These are phyloP conservation scores for Xanthoparmelia taractica DNA, from an alignment of 495 filamentous ascomycete species.

Conservation along the genomic window DNA sequence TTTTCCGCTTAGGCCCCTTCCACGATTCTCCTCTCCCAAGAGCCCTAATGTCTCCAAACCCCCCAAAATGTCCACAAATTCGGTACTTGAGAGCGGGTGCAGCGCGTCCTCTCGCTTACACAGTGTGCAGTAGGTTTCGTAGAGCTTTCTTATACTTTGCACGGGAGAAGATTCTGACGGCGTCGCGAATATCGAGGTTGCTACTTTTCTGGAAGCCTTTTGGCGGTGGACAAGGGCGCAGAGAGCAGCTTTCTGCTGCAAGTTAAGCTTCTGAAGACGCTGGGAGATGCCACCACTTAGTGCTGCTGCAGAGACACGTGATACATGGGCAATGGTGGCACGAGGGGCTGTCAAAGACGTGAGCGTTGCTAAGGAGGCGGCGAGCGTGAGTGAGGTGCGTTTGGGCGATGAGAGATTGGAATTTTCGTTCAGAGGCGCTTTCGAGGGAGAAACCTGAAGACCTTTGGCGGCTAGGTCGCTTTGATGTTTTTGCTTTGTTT, in stretches of 20 bases:
- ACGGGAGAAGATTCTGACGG: conserved; percentile 51
- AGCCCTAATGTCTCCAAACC: conserved; percentile 79
- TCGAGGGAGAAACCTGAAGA: conserved; percentile 41
- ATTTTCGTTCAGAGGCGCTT: conserved; percentile 57
- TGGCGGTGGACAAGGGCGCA: conserved; percentile 81
- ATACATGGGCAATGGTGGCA: conserved; percentile 82
- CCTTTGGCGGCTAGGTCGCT: conserved; percentile 28
- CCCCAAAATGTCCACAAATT: conserved; percentile 90
- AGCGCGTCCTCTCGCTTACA: conserved; percentile 79
- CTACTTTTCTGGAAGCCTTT: conserved; percentile 40
- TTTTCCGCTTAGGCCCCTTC: conserved; percentile 51
- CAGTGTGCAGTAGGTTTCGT: conserved; percentile 65
- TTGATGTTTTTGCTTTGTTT: conserved; percentile 50
- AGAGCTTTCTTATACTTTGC: conserved; percentile 71
- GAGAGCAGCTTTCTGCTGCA: conserved; percentile 93
- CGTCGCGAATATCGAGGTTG: conserved; percentile 41
- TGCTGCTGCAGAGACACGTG: conserved; percentile 74
- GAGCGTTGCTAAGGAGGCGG: conserved; percentile 50
- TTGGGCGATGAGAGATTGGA: conserved; percentile 58
- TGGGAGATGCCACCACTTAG: conserved; percentile 80
- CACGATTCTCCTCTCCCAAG: conserved; percentile 67
- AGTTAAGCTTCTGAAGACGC: conserved; percentile 75
- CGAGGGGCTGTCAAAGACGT: conserved; percentile 71
- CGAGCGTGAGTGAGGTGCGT: conserved; percentile 29
- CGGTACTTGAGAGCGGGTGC: conserved; percentile 75